phyloP scores from a whole-genome alignment of 208 protist genomes.

The Acanthamoeba culbertsoni region DNA sequence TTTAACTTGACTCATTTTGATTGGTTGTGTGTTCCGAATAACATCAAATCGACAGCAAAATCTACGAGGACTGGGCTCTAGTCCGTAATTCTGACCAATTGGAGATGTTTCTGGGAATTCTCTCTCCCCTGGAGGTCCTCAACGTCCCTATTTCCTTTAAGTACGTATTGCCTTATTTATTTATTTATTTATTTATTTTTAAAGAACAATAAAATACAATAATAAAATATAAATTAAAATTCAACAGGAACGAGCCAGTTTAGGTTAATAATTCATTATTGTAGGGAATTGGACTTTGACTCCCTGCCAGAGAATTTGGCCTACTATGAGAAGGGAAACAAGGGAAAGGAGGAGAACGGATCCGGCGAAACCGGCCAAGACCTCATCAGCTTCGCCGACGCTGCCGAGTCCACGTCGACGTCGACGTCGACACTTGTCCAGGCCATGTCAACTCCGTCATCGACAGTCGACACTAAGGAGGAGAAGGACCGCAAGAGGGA shows the following conservation, averaged over 20 bases:
- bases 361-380: neutral
- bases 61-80: conserved; percentile 8
- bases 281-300: conserved; percentile 41
- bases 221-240: too few species aligned
- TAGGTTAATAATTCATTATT: neutral
- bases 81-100: conserved; percentile 6
- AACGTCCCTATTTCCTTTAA: neutral
- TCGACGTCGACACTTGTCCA: neutral
- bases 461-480: neutral
- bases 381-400: conserved; percentile 36
- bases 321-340: neutral
- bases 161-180: neutral
- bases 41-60: neutral
- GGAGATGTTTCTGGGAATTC: conserved; percentile 22
- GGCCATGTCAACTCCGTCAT: too few species aligned
- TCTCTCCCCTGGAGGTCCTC: conserved; percentile 23
- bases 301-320: neutral
- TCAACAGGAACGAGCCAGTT: too few species aligned
- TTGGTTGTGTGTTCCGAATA: neutral
- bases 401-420: neutral
- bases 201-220: too few species aligned
- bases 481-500: neutral
- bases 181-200: too few species aligned
- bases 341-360: neutral
- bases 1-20: neutral